Percentiles rank a stretch among this genome's conserved stretches.
These are phyloP conservation scores for Physcia stellaris DNA, from an alignment of 495 filamentous ascomycete genomes.

Conservation along the genomic window DNA sequence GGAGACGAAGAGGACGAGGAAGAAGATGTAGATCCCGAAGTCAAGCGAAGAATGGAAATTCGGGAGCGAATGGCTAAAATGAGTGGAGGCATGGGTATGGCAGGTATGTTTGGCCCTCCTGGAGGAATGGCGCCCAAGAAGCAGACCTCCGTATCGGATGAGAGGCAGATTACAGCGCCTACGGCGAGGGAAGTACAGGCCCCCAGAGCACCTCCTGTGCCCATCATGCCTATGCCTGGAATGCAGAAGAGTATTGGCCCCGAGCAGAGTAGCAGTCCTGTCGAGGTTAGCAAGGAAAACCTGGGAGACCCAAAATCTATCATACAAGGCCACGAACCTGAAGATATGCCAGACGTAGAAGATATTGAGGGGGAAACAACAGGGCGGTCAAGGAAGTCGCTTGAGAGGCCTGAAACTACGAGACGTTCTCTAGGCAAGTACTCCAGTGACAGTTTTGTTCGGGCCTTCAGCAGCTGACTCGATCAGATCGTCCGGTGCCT, in stretches of 20 bases:
- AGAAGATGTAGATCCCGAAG: slow-evolving; percentile 84
- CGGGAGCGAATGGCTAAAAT: slow-evolving; percentile 95
- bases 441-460: background rate
- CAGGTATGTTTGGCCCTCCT: slow-evolving; percentile 80
- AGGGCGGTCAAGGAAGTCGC: slow-evolving; percentile 27
- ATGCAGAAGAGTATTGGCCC: slow-evolving; percentile 40
- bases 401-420: slow-evolving; percentile 31
- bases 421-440: slow-evolving; percentile 40
- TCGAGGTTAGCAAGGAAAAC: slow-evolving; percentile 31
- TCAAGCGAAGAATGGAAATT: slow-evolving; percentile 73
- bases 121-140: slow-evolving; percentile 40
- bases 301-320: slow-evolving; percentile 24
- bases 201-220: slow-evolving; percentile 53
- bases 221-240: slow-evolving; percentile 64
- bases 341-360: slow-evolving; percentile 49
- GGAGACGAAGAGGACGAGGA: slow-evolving; percentile 65
- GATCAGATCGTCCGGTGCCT: slow-evolving; percentile 31
- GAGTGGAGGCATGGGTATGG: slow-evolving; percentile 96
- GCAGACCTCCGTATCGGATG: slow-evolving; percentile 45
- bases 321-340: slow-evolving; percentile 29
- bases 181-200: slow-evolving; percentile 36
- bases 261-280: slow-evolving; percentile 23
- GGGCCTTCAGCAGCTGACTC: background rate
- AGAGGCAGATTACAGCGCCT: slow-evolving; percentile 43
- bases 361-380: slow-evolving; percentile 38